These are phyloP conservation scores for Sphaerulina musiva DNA, from an alignment of 2,329 filamentous ascomycete genomes.

Conservation along the genomic window DNA sequence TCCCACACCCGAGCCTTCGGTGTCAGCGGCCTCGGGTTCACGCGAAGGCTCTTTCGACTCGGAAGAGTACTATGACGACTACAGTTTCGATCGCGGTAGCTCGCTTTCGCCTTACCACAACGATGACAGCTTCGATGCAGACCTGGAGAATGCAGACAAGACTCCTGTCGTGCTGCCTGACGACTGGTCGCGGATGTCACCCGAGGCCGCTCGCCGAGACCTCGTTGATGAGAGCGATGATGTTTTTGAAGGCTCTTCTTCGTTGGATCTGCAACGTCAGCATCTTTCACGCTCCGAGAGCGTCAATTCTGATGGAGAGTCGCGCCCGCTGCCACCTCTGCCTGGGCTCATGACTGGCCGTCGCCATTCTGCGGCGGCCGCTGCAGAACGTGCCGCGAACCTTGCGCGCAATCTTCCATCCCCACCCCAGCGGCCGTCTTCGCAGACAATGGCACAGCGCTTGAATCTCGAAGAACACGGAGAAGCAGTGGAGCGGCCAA, in stretches of 20 bases:
- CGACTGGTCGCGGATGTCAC: constrained; percentile 81
- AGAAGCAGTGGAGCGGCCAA: constrained; percentile 16
- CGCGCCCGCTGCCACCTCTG: constrained; percentile 78
- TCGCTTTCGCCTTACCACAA: constrained; percentile 42
- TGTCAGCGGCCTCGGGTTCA: constrained; percentile 76
- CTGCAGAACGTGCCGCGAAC: constrained; percentile 64
- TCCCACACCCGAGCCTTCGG: constrained; percentile 89
- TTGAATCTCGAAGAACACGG: constrained; percentile 69
- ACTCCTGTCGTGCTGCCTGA: constrained; percentile 96
- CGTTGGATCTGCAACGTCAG: constrained; percentile 47
- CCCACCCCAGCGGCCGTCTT: constrained; percentile 59
- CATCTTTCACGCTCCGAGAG: constrained; percentile 63
- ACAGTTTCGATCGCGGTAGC: constrained; percentile 54
- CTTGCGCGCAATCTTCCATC: constrained; percentile 64
- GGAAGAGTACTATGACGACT: constrained; percentile 63
- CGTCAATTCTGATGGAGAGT: constrained; percentile 68
- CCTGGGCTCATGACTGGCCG: constrained; percentile 56
- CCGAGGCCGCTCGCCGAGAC: constrained; percentile 52
- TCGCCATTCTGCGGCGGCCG: constrained; percentile 55
- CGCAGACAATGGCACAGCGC: constrained; percentile 49
- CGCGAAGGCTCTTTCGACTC: constrained; percentile 91
- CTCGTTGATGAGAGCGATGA: constrained; percentile 54
- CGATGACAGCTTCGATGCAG: constrained; percentile 85
- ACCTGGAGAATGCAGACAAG: constrained; percentile 91
- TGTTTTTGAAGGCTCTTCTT: constrained; percentile 53